A percentile compares a stretch with the other conserved stretches of the same genome.
These are phyloP conservation scores for Backusella australiensis DNA, from an alignment of 192 early-diverging fungal genomes.

Conservation along the genomic window DNA sequence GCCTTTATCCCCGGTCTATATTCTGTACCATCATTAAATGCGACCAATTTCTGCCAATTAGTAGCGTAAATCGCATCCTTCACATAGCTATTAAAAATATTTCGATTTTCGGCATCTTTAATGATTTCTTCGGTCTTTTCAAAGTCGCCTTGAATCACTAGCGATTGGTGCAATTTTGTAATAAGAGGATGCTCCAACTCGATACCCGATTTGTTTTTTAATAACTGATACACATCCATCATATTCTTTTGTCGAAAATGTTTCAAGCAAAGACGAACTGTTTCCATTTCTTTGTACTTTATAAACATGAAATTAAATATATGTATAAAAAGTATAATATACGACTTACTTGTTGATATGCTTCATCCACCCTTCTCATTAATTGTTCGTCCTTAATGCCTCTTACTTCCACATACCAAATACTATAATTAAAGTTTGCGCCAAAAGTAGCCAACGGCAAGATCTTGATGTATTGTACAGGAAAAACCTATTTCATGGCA, in stretches of 20 bases:
- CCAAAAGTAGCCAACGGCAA: constrained; percentile 88
- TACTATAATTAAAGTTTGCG: constrained; percentile 92
- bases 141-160: constrained; percentile 76
- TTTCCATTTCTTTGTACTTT: constrained; percentile 79
- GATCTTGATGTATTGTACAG: constrained; percentile 93
- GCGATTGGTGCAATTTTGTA: constrained; percentile 65
- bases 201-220: constrained; percentile 62
- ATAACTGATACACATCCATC: constrained; percentile 65
- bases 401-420: constrained; percentile 91
- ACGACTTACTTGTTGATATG: constrained; percentile 59
- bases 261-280: constrained; percentile 84
- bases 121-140: constrained; percentile 71
- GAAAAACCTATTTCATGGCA: constrained; percentile 57
- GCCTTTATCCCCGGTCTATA: background rate
- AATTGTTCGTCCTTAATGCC: constrained; percentile 59
- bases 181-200: constrained; percentile 81
- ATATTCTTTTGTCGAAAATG: constrained; percentile 85
- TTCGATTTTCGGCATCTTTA: constrained; percentile 50
- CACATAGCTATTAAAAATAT: constrained; percentile 77
- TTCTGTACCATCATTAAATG: constrained; percentile 38
- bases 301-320: background rate
- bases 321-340: background rate
- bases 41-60: constrained; percentile 57
- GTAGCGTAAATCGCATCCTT: constrained; percentile 67
- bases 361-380: constrained; percentile 44